These are phyloP conservation scores for Cyanodermella asteris DNA, from an alignment of 2,329 filamentous ascomycete genomes.

Conservation along the genomic window DNA sequence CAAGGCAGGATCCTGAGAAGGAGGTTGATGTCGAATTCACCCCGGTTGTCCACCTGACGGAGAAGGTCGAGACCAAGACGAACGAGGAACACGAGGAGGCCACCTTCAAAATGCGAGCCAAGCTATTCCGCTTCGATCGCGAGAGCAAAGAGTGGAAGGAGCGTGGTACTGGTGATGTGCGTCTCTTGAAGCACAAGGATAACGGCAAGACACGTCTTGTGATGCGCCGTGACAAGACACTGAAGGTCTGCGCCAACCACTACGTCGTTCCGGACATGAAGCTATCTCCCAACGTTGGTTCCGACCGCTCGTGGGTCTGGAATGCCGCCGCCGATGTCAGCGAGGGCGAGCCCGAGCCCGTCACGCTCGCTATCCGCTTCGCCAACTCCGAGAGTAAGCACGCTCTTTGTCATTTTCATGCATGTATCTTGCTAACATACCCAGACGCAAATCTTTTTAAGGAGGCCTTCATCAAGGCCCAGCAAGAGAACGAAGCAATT, in stretches of 20 bases:
- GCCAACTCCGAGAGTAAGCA: constrained; percentile 87
- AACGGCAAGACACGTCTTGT: constrained; percentile 94
- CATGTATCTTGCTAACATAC: constrained; percentile 12
- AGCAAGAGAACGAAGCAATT: constrained; percentile 82
- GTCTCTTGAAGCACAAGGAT: constrained; percentile 95
- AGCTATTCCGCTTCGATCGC: constrained; percentile 95
- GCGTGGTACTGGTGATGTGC: constrained; percentile 88
- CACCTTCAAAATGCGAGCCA: constrained; percentile 97
- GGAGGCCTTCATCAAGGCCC: constrained; percentile 89
- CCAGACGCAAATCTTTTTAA: constrained; percentile 92
- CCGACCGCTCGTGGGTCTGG: constrained; percentile 98
- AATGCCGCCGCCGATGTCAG: constrained; percentile 94
- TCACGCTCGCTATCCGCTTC: constrained; percentile 90
- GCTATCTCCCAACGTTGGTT: constrained; percentile 91
- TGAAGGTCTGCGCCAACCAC: constrained; percentile 99
- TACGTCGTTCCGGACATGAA: constrained; percentile 99
- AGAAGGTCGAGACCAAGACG: constrained; percentile 93
- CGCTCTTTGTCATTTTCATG: constrained; percentile 2
- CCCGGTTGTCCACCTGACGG: constrained; percentile 84
- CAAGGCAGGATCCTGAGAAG: constrained; percentile 13
- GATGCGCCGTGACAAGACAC: constrained; percentile 97
- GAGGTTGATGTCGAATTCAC: constrained; percentile 70
- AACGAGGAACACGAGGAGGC: constrained; percentile 97
- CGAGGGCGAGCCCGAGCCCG: constrained; percentile 90
- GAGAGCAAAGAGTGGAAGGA: constrained; percentile 96